Conservation (phyloP, 306 rosid species). For the Sicyos baderoa region DNA sequence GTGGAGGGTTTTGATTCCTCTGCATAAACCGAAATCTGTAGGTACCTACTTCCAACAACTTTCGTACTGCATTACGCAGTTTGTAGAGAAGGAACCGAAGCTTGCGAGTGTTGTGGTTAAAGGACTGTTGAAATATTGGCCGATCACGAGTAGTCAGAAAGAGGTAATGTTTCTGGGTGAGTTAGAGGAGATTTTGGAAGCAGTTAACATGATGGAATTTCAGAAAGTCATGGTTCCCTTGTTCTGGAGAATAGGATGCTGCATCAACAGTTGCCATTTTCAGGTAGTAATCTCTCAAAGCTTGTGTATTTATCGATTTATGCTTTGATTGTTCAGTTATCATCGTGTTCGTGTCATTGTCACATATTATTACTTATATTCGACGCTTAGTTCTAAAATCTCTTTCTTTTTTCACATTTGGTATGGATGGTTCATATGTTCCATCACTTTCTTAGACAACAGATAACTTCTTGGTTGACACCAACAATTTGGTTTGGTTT, state of each 20-base stretch:
- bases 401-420: background rate
- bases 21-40: slow-evolving; percentile 66
- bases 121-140: slow-evolving; percentile 79
- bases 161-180: slow-evolving; percentile 85
- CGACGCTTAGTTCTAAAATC: background rate
- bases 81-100: slow-evolving; percentile 81
- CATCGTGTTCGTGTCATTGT: slow-evolving; percentile 7
- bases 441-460: background rate
- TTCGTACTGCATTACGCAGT: slow-evolving; percentile 59
- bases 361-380: background rate
- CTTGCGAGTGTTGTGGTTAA: slow-evolving; percentile 56
- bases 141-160: slow-evolving; percentile 70
- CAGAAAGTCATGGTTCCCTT: slow-evolving; percentile 76
- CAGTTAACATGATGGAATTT: slow-evolving; percentile 68
- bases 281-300: slow-evolving; percentile 42
- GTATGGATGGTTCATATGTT: background rate
- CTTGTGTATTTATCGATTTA: background rate
- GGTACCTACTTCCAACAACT: slow-evolving; percentile 69
- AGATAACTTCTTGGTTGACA: background rate
- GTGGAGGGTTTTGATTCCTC: slow-evolving; percentile 85
- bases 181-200: slow-evolving; percentile 80
- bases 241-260: slow-evolving; percentile 65
- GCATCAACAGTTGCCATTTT: slow-evolving; percentile 74
- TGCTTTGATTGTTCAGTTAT: background rate
- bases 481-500: background rate